Percentiles rank a stretch among this genome's conserved stretches.
Evolutionary conservation across 192 early-diverging fungal species (phyloP).

Genomic region (Umbelopsis sp.): DNA sequence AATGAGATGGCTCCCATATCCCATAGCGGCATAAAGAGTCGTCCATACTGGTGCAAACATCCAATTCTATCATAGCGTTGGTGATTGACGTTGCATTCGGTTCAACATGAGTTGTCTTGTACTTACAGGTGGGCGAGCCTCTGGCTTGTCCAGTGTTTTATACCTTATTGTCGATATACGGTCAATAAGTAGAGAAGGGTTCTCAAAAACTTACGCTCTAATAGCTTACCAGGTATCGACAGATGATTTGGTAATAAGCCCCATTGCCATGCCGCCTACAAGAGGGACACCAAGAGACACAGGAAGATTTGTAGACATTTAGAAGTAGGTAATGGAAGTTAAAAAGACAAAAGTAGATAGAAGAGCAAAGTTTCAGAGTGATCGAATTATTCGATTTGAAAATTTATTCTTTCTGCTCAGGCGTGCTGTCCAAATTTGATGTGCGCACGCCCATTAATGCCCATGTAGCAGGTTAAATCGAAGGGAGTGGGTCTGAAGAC

Average conservation of each 20-base stretch:
- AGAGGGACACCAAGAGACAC: not conserved
- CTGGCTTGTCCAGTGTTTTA: conserved; percentile 6
- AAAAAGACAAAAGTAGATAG: too few relatives aligned
- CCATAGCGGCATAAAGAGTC: not conserved
- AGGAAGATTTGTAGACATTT: conserved; percentile 11
- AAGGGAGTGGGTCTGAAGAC: too few relatives aligned
- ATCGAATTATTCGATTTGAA: too few relatives aligned
- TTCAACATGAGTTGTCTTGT: not conserved
- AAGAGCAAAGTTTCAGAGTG: too few relatives aligned
- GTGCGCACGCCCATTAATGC: too few relatives aligned
- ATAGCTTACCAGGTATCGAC: conserved; percentile 1
- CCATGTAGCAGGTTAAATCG: too few relatives aligned
- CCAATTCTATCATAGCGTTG: not conserved
- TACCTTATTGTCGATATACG: not conserved
- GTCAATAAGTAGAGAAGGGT: too few relatives aligned
- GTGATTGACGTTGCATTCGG: not conserved
- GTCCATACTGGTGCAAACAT: conserved; percentile 4
- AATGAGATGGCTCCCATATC: not conserved
- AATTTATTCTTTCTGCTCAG: too few relatives aligned
- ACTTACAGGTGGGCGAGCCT: not conserved
- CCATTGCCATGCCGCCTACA: not conserved
- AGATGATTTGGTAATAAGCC: not conserved
- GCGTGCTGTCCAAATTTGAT: too few relatives aligned
- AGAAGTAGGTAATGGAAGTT: not conserved
- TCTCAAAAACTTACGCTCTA: not conserved